These are phyloP conservation scores for Agaricales sp. DNA, from an alignment of 1,284 basidiomycete species.

Conservation along the genomic window DNA sequence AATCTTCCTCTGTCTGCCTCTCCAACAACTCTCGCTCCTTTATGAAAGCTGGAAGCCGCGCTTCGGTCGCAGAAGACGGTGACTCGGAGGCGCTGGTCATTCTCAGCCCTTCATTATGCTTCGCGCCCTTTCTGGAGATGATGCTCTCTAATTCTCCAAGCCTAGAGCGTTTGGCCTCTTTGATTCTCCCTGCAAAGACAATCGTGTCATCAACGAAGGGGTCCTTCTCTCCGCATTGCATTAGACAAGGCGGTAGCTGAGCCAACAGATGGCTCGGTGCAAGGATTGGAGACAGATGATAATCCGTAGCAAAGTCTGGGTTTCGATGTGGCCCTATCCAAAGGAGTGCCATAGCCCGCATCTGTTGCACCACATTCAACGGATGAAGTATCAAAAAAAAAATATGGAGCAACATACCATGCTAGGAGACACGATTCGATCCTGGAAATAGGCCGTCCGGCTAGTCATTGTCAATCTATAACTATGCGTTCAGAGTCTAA, in stretches of 20 bases:
- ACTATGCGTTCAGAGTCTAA: conserved; percentile 45
- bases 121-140: conserved; percentile 44
- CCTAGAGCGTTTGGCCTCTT: conserved; percentile 83
- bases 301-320: conserved; percentile 92
- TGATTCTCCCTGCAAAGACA: conserved; percentile 86
- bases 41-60: conserved; percentile 30
- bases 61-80: conserved; percentile 19
- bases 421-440: conserved; percentile 81
- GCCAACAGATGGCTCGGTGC: conserved; percentile 78
- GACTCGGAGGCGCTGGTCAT: conserved; percentile 27
- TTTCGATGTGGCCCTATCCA: conserved; percentile 90
- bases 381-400: conserved; percentile 3
- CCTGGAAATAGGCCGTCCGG: conserved; percentile 90
- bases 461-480: conserved; percentile 89
- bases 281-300: conserved; percentile 90
- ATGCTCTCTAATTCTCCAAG: conserved; percentile 55
- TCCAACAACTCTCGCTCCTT: conserved; percentile 49
- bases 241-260: conserved; percentile 86
- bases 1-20: conserved; percentile 80
- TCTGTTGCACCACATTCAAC: too few relatives aligned
- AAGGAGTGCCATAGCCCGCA: conserved; percentile 97
- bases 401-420: conserved; percentile 56
- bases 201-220: conserved; percentile 95
- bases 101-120: conserved; percentile 43
- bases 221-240: conserved; percentile 93